phyloP scores from a whole-genome alignment of 2,329 filamentous ascomycete genomes.

The Thielaviopsis populi region DNA sequence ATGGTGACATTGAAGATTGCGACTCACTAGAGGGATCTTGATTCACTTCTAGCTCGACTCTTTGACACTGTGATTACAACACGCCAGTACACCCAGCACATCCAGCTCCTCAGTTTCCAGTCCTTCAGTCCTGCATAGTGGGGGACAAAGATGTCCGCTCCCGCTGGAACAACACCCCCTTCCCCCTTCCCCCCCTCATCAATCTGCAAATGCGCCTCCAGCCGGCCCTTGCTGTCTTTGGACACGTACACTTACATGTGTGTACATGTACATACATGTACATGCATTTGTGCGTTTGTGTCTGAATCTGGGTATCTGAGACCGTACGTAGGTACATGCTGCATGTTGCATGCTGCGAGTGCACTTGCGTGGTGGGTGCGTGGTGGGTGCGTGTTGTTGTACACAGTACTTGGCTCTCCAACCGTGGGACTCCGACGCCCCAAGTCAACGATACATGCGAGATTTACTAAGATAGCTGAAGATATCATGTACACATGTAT shows the following conservation, averaged over 20 bases:
- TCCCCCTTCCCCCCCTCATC: not conserved
- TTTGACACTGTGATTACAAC: not conserved
- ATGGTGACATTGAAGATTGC: conserved; percentile 3
- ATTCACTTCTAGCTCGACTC: not conserved
- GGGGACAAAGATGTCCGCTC: not conserved
- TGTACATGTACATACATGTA: no score
- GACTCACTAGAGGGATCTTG: not conserved
- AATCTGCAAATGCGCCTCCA: not conserved
- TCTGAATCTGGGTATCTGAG: not conserved
- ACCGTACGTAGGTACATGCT: no score
- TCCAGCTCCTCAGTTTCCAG: not conserved
- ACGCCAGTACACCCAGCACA: no score
- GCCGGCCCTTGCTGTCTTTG: not conserved
- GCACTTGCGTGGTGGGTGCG: not conserved
- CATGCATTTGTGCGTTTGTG: not conserved
- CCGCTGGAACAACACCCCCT: not conserved
- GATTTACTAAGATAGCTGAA: not conserved
- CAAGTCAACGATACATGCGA: conserved; percentile 3
- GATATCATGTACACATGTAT: not conserved
- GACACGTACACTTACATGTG: no score
- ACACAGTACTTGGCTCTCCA: not conserved
- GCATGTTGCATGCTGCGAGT: not conserved
- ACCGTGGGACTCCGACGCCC: not conserved
- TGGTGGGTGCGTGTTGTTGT: not conserved
- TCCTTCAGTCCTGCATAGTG: not conserved